Evolutionary conservation across 192 early-diverging fungal species (phyloP).

Genomic region (Chytriomyces sp.): DNA sequence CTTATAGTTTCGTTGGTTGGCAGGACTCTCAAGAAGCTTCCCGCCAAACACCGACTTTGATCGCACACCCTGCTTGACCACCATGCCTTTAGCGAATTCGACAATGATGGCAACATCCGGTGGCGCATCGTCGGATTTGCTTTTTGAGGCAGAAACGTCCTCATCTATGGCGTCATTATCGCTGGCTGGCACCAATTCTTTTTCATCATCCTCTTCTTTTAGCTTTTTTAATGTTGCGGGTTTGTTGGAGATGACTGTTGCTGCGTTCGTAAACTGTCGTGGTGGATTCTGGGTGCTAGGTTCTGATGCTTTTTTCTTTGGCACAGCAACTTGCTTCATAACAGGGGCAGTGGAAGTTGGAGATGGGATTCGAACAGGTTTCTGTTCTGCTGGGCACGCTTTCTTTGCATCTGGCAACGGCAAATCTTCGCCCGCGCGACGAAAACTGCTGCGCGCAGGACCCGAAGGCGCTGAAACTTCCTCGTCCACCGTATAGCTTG

Average conservation of each 20-base stretch:
- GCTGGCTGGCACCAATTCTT: background rate
- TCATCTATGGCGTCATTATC: background rate
- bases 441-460: background rate
- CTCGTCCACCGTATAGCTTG: slow-evolving; percentile 4
- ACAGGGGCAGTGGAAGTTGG: background rate
- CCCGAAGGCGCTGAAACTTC: background rate
- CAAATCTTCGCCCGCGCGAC: too few relatives aligned
- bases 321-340: background rate
- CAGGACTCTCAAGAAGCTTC: background rate
- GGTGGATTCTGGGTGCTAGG: background rate
- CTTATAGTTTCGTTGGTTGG: background rate
- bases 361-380: background rate
- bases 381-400: background rate
- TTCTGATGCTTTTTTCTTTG: background rate
- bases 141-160: background rate
- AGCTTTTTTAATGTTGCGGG: background rate
- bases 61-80: slow-evolving; percentile 1
- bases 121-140: background rate
- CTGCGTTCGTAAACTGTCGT: background rate
- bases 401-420: background rate
- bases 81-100: background rate
- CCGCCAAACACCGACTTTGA: background rate
- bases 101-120: background rate
- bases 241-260: slow-evolving; percentile 8
- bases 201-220: background rate